Evolutionary conservation across 2,329 filamentous ascomycete genomes (phyloP).

Genomic region (Aspergillus sp.): DNA sequence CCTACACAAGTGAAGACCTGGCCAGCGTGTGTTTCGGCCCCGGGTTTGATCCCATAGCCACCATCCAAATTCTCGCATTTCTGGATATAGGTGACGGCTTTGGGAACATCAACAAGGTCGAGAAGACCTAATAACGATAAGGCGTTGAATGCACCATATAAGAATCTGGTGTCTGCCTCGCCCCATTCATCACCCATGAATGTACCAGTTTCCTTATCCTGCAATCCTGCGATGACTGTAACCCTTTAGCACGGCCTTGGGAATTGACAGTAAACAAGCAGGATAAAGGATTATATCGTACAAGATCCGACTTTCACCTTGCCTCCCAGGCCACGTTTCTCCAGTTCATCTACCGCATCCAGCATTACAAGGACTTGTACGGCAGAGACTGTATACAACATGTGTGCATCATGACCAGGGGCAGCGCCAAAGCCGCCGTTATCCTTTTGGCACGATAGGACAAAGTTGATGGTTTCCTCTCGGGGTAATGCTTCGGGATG

Average conservation of each 20-base stretch:
- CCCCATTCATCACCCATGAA: conserved; percentile 97
- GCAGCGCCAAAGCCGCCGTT: conserved; percentile 91
- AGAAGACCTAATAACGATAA: conserved; percentile 77
- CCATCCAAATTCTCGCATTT: conserved; percentile 91
- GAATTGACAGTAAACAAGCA: conserved; percentile 6
- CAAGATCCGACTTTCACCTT: conserved; percentile 73
- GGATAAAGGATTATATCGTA: conserved; percentile 54
- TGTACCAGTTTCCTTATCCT: conserved; percentile 75
- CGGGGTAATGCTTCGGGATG: conserved; percentile 77
- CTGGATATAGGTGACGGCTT: conserved; percentile 73
- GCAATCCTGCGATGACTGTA: conserved; percentile 71
- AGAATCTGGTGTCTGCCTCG: conserved; percentile 89
- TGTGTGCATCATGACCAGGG: conserved; percentile 89
- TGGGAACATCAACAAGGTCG: conserved; percentile 69
- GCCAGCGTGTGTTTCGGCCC: conserved; percentile 88
- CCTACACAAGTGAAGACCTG: conserved; percentile 95
- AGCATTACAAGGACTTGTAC: conserved; percentile 88
- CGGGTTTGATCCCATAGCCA: conserved; percentile 83
- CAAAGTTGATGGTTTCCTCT: conserved; percentile 78
- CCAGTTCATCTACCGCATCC: conserved; percentile 79
- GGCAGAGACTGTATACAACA: conserved; percentile 92
- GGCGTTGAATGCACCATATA: conserved; percentile 85
- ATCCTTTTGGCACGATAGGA: conserved; percentile 88
- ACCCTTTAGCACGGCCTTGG: conserved; percentile 13
- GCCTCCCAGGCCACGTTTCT: conserved; percentile 61